These are phyloP conservation scores for Ensete ventricosum DNA, from an alignment of 176 grass and related monocot genomes.

Conservation along the genomic window DNA sequence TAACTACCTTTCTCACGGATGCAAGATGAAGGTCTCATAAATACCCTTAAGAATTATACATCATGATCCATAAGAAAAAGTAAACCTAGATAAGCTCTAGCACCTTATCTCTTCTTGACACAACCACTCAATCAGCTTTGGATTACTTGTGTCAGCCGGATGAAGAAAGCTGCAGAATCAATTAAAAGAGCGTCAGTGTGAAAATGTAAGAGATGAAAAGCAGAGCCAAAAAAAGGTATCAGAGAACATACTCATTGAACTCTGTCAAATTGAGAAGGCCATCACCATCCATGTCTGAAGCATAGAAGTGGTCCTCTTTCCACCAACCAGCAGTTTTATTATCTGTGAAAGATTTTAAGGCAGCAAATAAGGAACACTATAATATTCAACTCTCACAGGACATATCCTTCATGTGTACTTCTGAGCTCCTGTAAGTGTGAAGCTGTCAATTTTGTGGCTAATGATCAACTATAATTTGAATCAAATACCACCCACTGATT, in stretches of 20 bases:
- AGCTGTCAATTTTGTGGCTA: neutral
- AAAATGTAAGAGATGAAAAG: conserved; percentile 9
- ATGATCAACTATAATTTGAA: no score
- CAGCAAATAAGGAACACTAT: neutral
- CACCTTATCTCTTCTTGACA: conserved; percentile 98
- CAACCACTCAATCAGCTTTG: conserved; percentile 77
- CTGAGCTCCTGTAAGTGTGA: neutral
- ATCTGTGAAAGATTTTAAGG: conserved; percentile 35
- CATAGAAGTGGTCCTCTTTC: conserved; percentile 77
- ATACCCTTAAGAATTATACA: conserved; percentile 6
- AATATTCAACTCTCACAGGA: neutral
- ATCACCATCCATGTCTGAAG: conserved; percentile 61
- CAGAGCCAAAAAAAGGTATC: neutral
- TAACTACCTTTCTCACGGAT: no score
- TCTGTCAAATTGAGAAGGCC: conserved; percentile 77
- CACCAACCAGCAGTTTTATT: conserved; percentile 81
- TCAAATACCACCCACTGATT: no score
- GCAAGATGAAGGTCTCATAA: neutral
- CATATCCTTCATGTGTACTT: neutral
- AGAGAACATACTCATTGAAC: conserved; percentile 79
- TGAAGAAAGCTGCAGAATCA: conserved; percentile 69
- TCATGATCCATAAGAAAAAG: neutral
- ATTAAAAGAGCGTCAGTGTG: conserved; percentile 8
- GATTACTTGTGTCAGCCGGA: conserved; percentile 78
- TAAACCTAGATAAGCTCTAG: conserved; percentile 2